A percentile compares a stretch with the other conserved stretches of the same genome.
Evolutionary conservation across 208 protist species (phyloP).

Genomic region (Perkinsela sp.): DNA sequence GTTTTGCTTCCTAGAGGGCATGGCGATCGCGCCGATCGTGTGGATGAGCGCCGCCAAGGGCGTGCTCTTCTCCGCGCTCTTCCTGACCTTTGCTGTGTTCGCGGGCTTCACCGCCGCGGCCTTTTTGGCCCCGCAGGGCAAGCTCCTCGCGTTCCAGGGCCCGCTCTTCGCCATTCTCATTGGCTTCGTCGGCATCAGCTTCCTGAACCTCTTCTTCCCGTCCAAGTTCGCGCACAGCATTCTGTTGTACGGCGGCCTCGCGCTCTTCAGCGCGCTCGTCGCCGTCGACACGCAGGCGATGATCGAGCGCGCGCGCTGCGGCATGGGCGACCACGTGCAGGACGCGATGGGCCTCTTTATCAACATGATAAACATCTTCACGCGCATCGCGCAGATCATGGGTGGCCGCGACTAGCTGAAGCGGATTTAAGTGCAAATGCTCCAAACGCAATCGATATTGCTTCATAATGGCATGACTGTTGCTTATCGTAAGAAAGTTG

Average conservation of each 20-base stretch:
- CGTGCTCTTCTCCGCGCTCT: slow-evolving; percentile 30
- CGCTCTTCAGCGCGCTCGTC: slow-evolving; percentile 46
- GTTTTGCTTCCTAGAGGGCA: slow-evolving; percentile 42
- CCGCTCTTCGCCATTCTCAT: slow-evolving; percentile 47
- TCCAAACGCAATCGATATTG: too few species aligned
- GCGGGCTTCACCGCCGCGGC: slow-evolving; percentile 49
- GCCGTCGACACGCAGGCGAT: slow-evolving; percentile 49
- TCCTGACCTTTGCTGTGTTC: slow-evolving; percentile 46
- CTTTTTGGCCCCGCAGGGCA: slow-evolving; percentile 34
- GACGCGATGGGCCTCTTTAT: slow-evolving; percentile 49
- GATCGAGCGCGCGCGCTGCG: slow-evolving; percentile 53
- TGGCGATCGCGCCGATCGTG: slow-evolving; percentile 41
- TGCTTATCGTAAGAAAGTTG: too few species aligned
- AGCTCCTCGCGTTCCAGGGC: slow-evolving; percentile 39
- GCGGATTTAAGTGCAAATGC: too few species aligned
- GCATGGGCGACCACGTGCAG: slow-evolving; percentile 37
- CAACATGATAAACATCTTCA: slow-evolving; percentile 58
- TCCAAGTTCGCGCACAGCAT: slow-evolving; percentile 38
- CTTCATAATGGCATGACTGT: too few species aligned
- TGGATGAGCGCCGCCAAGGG: slow-evolving; percentile 31
- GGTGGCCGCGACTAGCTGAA: slow-evolving; percentile 8
- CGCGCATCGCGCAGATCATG: slow-evolving; percentile 52
- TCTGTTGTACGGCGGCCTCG: slow-evolving; percentile 50
- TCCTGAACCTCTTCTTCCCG: slow-evolving; percentile 54
- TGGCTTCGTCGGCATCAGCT: slow-evolving; percentile 36